These are phyloP conservation scores for Beauveria varroae DNA, from an alignment of 2,329 filamentous ascomycete species.

Conservation along the genomic window DNA sequence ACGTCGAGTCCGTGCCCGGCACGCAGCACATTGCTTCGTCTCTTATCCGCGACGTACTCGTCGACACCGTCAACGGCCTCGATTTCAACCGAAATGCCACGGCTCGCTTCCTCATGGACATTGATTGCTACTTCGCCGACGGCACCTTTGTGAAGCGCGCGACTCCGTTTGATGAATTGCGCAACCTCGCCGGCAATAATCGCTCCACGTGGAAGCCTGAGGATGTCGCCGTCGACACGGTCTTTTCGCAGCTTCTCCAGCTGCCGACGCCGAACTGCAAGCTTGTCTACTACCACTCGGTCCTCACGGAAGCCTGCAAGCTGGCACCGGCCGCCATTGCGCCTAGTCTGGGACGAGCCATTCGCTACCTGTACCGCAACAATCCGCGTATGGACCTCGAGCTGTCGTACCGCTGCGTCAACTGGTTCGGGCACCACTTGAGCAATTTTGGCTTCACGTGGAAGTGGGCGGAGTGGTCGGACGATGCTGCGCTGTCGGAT, in stretches of 20 bases:
- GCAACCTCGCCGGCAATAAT: conserved; percentile 55
- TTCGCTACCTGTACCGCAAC: conserved; percentile 82
- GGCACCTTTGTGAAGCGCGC: conserved; percentile 90
- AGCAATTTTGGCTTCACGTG: conserved; percentile 99
- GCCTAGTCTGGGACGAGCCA: conserved; percentile 85
- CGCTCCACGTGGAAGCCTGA: conserved; percentile 91
- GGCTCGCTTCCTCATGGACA: conserved; percentile 83
- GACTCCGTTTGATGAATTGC: conserved; percentile 83
- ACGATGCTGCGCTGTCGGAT: conserved; percentile 69
- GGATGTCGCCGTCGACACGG: conserved; percentile 92
- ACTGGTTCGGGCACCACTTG: conserved; percentile 96
- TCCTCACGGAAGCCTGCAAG: conserved; percentile 93
- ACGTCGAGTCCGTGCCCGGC: conserved; percentile 80
- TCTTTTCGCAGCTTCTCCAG: conserved; percentile 91
- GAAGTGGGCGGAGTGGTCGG: conserved; percentile 98
- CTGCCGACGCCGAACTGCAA: conserved; percentile 86
- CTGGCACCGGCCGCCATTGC: conserved; percentile 94
- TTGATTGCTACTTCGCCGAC: conserved; percentile 89
- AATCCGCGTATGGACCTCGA: conserved; percentile 80
- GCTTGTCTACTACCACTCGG: conserved; percentile 90
- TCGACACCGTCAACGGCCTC: conserved; percentile 89
- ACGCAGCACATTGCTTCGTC: conserved; percentile 70
- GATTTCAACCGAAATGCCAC: conserved; percentile 86
- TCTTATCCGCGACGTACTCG: conserved; percentile 74
- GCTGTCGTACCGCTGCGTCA: conserved; percentile 77